Evolutionary conservation across 2,329 filamentous ascomycete species (phyloP), one percentile per base, ranked within the genome.

Genomic region (Simplicillium aogashimaense): DNA sequence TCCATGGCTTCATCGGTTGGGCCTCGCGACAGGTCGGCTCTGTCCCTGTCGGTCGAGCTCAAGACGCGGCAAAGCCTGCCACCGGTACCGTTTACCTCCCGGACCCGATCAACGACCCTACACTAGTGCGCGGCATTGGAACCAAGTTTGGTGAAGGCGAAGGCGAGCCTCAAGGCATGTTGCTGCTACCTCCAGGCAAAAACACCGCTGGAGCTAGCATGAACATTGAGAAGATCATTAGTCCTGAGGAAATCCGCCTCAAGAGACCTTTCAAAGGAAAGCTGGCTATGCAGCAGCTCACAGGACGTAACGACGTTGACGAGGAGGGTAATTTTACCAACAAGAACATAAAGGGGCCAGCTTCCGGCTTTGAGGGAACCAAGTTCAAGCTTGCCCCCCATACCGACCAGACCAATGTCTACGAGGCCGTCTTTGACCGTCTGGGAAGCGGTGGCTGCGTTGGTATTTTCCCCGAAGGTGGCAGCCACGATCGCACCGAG

Each of bases 381-480:
- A 83, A 81, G 51, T 97, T 83, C 69, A 92, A 92, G 65, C 70
- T 88, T 35, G 88, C 90, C 3, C 90, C 90, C 3, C 88, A 95
- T 54, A 88, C 95, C 33, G 88, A 97, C 58, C 90, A 97, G 66
- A 89, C 83, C 25, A 78, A 86, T 50, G 90, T 97, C 20, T 97
- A 97, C 64, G 80, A 95, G 58, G 86, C 87, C 15, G 90, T 98
- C 13, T 95, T 95, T 61, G 76, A 81, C 48, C 79, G 87, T 25
- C 72, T 98, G 29, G 80, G 81, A 49, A 74, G 76, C 31, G 88
- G 87, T 36, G 90, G 89, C 14, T 95, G 88, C 56, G 85, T 97
- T 40, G 92, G 90, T 46, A 95, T 98, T 55, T 98, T 97, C 60
- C 90, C 90, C 2, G 90, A 98, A 64, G 90, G 90, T 50, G 90